Conservation (phyloP, 306 rosid genomes). For the Glycyrrhiza uralensis region DNA sequence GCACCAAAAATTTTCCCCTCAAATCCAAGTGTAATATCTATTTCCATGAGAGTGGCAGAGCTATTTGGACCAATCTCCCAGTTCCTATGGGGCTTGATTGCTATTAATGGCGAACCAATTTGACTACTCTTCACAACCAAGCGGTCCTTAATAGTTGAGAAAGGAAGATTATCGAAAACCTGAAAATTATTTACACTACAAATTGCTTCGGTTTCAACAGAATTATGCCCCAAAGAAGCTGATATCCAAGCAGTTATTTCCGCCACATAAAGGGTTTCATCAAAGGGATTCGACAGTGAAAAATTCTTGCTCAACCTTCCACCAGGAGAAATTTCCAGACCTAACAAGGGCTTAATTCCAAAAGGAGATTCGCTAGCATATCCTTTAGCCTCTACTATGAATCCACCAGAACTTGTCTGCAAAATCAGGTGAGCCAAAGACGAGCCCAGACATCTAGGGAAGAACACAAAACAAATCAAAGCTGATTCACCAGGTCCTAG, state of each 20-base stretch:
- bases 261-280: constrained; percentile 63
- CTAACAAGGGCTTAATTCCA: constrained; percentile 58
- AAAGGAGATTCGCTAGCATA: constrained; percentile 70
- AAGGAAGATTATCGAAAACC: constrained; percentile 38
- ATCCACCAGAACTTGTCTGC: constrained; percentile 87
- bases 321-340: constrained; percentile 51
- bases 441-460: constrained; percentile 68
- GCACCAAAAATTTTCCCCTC: constrained; percentile 70
- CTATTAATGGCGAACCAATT: constrained; percentile 49
- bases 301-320: constrained; percentile 68
- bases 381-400: constrained; percentile 71
- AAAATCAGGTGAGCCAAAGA: constrained; percentile 75
- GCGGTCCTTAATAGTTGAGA: constrained; percentile 49
- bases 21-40: constrained; percentile 52
- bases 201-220: constrained; percentile 56
- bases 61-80: constrained; percentile 79
- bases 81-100: constrained; percentile 58
- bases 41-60: constrained; percentile 59
- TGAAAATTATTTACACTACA: constrained; percentile 51
- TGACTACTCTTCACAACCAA: constrained; percentile 55
- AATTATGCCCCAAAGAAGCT: constrained; percentile 52
- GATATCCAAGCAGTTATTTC: constrained; percentile 72
- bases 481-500: constrained; percentile 74
- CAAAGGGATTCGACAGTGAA: constrained; percentile 68
- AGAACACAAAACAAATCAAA: constrained; percentile 65